Conservation (phyloP, 2,329 filamentous ascomycete species). For the Pyrenochaeta sp. region DNA sequence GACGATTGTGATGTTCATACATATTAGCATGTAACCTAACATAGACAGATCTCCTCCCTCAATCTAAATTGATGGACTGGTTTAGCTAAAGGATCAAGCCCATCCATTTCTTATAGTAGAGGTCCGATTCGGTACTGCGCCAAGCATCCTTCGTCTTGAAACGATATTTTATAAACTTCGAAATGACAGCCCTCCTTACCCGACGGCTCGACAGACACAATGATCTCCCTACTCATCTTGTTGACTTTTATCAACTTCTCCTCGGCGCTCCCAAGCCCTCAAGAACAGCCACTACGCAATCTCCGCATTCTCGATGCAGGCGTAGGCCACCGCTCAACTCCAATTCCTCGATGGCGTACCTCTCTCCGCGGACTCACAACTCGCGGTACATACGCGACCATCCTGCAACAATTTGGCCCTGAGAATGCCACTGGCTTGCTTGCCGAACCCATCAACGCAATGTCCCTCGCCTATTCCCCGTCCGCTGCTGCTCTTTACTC, state of each 20-base stretch:
- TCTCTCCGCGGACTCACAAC: constrained; percentile 17
- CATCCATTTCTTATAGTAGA: not conserved
- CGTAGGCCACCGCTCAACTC: constrained; percentile 21
- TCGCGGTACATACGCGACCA: constrained; percentile 12
- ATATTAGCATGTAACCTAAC: not conserved
- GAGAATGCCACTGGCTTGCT: not conserved
- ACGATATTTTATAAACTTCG: not conserved
- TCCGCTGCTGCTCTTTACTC: constrained; percentile 13
- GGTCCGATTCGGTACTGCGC: not conserved
- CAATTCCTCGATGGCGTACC: constrained; percentile 18
- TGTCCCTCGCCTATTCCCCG: constrained; percentile 9
- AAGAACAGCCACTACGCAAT: not conserved
- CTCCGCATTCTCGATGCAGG: constrained; percentile 21
- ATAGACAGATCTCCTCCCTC: not conserved
- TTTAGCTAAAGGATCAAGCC: not conserved
- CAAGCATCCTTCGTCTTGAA: not conserved
- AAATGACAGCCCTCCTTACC: not conserved
- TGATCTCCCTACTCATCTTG: constrained; percentile 5
- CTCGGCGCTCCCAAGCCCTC: constrained; percentile 2
- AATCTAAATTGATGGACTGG: not conserved
- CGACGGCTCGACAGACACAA: not conserved
- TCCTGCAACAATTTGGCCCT: constrained; percentile 15
- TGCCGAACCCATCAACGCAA: constrained; percentile 8
- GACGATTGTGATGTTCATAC: not conserved
- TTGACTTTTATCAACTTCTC: not conserved